Percentiles rank a stretch among this genome's conserved stretches.
phyloP scores from a whole-genome alignment of 176 grass and related monocot genomes.

The Poa pratensis region DNA sequence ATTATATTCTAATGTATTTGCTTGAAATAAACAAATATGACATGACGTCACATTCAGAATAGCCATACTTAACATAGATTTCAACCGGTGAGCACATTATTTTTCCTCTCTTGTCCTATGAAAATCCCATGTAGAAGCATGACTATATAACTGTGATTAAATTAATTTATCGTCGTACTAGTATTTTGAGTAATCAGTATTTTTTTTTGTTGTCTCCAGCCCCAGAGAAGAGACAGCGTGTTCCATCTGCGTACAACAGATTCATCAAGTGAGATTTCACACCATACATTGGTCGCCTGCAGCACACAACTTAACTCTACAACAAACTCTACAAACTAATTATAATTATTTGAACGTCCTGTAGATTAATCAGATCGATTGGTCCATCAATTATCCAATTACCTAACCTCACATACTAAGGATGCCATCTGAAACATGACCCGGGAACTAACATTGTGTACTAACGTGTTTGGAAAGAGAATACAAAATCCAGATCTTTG shows the following conservation, averaged over 20 bases:
- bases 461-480: background rate
- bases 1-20: background rate
- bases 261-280: constrained; percentile 84
- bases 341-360: background rate
- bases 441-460: background rate
- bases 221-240: constrained; percentile 85
- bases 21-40: background rate
- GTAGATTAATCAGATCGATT: background rate
- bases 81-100: background rate
- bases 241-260: constrained; percentile 91
- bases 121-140: background rate
- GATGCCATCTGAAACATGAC: background rate
- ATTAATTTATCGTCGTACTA: background rate
- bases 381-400: background rate
- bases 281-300: background rate
- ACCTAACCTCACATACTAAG: background rate
- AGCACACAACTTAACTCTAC: background rate
- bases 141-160: background rate
- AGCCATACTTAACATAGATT: background rate
- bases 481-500: background rate
- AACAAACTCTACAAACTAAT: background rate
- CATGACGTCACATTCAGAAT: background rate
- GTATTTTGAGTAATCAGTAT: background rate
- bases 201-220: constrained; percentile 45
- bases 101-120: background rate